Evolutionary conservation across 2,329 filamentous ascomycete genomes (phyloP).

Genomic region (Diplodia mutila): DNA sequence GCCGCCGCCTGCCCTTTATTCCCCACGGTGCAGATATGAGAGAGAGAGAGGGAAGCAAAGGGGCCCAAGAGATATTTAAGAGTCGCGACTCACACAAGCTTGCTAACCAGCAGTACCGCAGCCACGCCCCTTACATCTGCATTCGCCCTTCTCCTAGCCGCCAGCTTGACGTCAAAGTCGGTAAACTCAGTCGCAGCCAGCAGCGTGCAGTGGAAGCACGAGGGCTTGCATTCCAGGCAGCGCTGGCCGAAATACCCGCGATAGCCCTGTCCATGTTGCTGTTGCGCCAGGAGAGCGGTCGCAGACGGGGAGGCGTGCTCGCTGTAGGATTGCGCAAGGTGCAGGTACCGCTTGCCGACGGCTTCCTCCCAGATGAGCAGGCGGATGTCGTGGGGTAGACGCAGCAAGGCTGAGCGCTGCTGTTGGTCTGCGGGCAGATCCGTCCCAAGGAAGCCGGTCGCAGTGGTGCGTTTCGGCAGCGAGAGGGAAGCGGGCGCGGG

Average conservation of each 20-base stretch:
- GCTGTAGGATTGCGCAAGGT: constrained; percentile 10
- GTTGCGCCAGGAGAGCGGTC: background rate
- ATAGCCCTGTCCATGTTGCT: background rate
- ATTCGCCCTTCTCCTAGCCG: constrained; percentile 1
- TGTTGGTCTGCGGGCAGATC: background rate
- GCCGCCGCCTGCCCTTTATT: background rate
- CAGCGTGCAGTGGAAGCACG: constrained; percentile 14
- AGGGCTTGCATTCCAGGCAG: constrained; percentile 4
- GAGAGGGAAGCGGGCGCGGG: background rate
- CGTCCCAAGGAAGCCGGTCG: background rate
- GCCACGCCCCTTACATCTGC: constrained; percentile 11
- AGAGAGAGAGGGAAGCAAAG: background rate
- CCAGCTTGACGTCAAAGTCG: constrained; percentile 11
- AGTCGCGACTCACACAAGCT: constrained; percentile 14
- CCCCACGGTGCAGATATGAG: background rate
- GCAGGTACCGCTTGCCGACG: constrained; percentile 11
- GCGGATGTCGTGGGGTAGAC: constrained; percentile 18
- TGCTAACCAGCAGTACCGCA: background rate
- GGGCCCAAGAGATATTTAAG: background rate
- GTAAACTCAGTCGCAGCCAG: constrained; percentile 4
- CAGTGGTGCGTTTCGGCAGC: background rate
- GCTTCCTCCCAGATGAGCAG: constrained; percentile 22
- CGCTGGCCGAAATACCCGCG: constrained; percentile 3
- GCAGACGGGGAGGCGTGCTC: background rate
- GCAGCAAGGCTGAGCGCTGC: constrained; percentile 11